A percentile compares a stretch with the other conserved stretches of the same genome.
Evolutionary conservation across 371 early-diverging fungal species (phyloP).

Genomic region (Mucor mucedo): DNA sequence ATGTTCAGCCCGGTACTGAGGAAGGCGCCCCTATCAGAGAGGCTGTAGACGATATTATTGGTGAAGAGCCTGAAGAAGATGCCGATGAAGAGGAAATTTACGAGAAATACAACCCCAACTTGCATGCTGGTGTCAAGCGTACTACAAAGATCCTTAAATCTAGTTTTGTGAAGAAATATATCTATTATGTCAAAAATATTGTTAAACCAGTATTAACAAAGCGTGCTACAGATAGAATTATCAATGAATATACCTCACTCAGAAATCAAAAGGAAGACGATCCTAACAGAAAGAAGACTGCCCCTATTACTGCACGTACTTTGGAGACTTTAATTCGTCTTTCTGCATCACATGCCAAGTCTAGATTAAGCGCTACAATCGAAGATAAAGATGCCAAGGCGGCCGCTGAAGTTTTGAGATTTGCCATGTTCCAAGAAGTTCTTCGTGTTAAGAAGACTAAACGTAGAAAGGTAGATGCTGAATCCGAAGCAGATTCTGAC

Average conservation of each 20-base stretch:
- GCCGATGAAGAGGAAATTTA: constrained; percentile 66
- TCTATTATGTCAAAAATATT: constrained; percentile 83
- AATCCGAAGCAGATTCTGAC: constrained; percentile 32
- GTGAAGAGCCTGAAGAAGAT: constrained; percentile 55
- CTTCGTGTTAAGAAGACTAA: constrained; percentile 57
- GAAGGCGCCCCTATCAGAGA: constrained; percentile 83
- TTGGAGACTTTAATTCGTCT: constrained; percentile 99
- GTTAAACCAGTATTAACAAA: constrained; percentile 73
- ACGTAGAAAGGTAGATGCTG: constrained; percentile 48
- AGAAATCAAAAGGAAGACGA: constrained; percentile 65
- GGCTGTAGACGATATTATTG: constrained; percentile 58
- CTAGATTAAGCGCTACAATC: constrained; percentile 83
- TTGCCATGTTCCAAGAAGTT: constrained; percentile 93
- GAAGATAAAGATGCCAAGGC: constrained; percentile 87
- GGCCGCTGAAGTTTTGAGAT: constrained; percentile 85
- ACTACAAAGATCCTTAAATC: constrained; percentile 70
- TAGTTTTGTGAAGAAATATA: constrained; percentile 82
- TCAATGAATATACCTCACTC: constrained; percentile 81
- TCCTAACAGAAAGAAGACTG: constrained; percentile 62
- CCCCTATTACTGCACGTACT: constrained; percentile 97
- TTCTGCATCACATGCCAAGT: constrained; percentile 98
- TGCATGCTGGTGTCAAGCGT: constrained; percentile 67
- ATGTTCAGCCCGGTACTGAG: constrained; percentile 84
- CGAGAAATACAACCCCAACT: constrained; percentile 79
- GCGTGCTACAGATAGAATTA: constrained; percentile 81